A percentile compares a stretch with the other conserved stretches of the same genome.
phyloP scores from a whole-genome alignment of 345 rosid genomes.

The Turnera subulata region DNA sequence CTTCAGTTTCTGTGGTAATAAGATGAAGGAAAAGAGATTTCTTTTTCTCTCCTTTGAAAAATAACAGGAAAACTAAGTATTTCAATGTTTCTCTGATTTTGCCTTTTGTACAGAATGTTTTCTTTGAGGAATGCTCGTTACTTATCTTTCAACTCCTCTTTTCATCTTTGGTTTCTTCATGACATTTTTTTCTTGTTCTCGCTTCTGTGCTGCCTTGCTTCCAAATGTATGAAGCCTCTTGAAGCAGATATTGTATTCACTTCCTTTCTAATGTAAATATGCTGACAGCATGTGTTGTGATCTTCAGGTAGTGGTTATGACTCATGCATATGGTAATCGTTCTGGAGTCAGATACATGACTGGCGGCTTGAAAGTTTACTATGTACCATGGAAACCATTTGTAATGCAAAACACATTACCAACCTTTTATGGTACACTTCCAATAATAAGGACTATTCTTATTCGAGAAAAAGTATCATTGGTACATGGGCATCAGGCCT shows the following conservation, averaged over 20 bases:
- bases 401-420: slow-evolving; percentile 83
- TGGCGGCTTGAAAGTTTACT: slow-evolving; percentile 85
- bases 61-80: too few relatives aligned
- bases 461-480: slow-evolving; percentile 70
- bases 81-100: too few relatives aligned
- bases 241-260: too few relatives aligned
- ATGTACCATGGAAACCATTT: slow-evolving; percentile 86
- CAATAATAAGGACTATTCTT: slow-evolving; percentile 76
- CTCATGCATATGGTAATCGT: slow-evolving; percentile 92
- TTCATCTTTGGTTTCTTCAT: background rate
- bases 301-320: slow-evolving; percentile 89
- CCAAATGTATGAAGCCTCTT: background rate
- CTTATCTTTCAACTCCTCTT: too few relatives aligned
- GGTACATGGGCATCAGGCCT: slow-evolving; percentile 97
- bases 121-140: too few relatives aligned
- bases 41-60: too few relatives aligned
- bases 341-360: slow-evolving; percentile 89
- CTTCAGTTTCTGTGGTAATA: too few relatives aligned
- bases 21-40: too few relatives aligned
- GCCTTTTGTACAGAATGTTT: too few relatives aligned
- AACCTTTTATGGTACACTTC: slow-evolving; percentile 73
- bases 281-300: too few relatives aligned
- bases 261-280: too few relatives aligned
- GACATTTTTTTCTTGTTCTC: background rate
- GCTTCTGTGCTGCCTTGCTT: background rate